Conservation (phyloP, 176 grass and related monocot genomes). For the Avena insularis region DNA sequence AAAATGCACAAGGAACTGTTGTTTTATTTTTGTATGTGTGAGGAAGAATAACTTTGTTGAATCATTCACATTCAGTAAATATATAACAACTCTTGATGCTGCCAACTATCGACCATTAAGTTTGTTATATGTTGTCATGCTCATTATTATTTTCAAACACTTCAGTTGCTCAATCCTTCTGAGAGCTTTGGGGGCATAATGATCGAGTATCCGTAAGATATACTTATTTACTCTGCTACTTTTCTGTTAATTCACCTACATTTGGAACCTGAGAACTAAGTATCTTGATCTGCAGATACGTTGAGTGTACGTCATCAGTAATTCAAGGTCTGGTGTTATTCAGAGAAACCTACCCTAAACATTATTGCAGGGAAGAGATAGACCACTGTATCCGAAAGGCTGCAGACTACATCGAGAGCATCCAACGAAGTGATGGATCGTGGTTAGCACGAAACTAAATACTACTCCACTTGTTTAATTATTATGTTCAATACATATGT, state of each 20-base stretch:
- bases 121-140: not conserved
- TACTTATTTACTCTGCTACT: not conserved
- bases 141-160: constrained; percentile 8
- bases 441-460: not conserved
- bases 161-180: constrained; percentile 21
- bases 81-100: not conserved
- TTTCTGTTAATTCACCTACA: not conserved
- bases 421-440: not conserved
- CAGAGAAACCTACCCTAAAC: not conserved
- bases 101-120: not conserved
- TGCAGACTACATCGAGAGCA: not conserved
- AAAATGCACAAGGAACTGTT: not conserved
- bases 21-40: not conserved
- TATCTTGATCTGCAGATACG: not conserved
- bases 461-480: not conserved
- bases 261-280: not conserved
- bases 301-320: constrained; percentile 31
- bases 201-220: constrained; percentile 21
- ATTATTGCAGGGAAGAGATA: not conserved
- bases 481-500: not conserved
- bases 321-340: not conserved
- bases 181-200: constrained; percentile 28
- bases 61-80: not conserved
- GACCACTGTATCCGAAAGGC: not conserved
- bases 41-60: not conserved